These are phyloP conservation scores for Rachicladosporium sp. DNA, from an alignment of 2,329 filamentous ascomycete genomes.

Conservation along the genomic window DNA sequence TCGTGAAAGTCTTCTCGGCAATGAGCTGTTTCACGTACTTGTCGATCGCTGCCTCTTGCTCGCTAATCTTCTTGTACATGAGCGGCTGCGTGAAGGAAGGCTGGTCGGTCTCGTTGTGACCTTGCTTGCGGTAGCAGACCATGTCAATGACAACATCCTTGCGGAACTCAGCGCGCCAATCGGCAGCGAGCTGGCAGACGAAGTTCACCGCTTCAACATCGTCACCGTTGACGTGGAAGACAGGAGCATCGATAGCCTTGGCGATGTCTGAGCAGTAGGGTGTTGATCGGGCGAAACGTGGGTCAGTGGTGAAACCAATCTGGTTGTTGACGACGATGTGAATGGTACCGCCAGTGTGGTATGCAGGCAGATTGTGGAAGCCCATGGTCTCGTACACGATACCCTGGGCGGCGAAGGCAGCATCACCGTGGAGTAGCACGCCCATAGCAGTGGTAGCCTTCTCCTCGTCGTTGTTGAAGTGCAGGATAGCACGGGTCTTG, in stretches of 20 bases:
- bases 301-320: conserved; percentile 98
- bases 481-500: conserved; percentile 94
- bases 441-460: conserved; percentile 85
- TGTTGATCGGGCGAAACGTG: conserved; percentile 90
- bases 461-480: conserved; percentile 96
- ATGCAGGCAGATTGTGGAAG: conserved; percentile 88
- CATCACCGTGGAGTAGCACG: conserved; percentile 91
- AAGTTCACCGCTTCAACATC: conserved; percentile 98
- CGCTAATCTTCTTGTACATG: conserved; percentile 96
- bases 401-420: conserved; percentile 91
- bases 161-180: conserved; percentile 98
- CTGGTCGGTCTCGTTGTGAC: conserved; percentile 99
- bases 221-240: conserved; percentile 98
- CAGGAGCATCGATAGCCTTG: conserved; percentile 94
- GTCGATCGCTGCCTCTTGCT: conserved; percentile 74
- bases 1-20: conserved; percentile 85
- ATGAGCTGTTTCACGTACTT: conserved; percentile 87
- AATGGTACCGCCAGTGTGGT: conserved; percentile 93
- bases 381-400: conserved; percentile 97
- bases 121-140: conserved; percentile 97
- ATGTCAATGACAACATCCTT: conserved; percentile 96
- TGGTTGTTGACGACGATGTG: conserved; percentile 99
- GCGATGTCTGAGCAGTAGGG: conserved; percentile 99
- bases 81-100: conserved; percentile 98
- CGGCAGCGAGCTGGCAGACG: conserved; percentile 89